These are phyloP conservation scores for Cercospora sp. DNA, from an alignment of 2,329 filamentous ascomycete genomes.

Conservation along the genomic window DNA sequence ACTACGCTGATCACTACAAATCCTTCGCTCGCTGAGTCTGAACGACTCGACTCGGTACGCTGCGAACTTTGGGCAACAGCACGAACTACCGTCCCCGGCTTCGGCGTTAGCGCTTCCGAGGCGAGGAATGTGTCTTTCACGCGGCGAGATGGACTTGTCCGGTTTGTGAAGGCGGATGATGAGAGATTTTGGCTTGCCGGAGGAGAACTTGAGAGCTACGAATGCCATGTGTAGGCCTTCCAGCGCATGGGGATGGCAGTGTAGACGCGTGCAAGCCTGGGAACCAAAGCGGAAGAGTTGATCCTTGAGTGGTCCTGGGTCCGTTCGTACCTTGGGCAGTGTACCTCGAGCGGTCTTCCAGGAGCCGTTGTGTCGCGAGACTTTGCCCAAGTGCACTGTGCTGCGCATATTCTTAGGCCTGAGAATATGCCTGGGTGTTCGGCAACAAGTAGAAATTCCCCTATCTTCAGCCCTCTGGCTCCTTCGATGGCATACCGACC, in stretches of 20 bases:
- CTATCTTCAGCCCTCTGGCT: constrained; percentile 12
- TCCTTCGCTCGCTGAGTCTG: constrained; percentile 24
- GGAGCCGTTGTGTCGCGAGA: neutral
- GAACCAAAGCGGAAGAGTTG: neutral
- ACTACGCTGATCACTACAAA: constrained; percentile 33
- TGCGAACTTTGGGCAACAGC: constrained; percentile 26
- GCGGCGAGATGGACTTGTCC: constrained; percentile 36
- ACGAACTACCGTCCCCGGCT: neutral
- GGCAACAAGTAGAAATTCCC: neutral
- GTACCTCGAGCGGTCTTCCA: neutral
- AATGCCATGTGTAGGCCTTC: constrained; percentile 31
- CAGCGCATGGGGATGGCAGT: neutral
- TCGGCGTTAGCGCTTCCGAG: neutral
- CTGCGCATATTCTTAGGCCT: neutral
- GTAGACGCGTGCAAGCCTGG: neutral
- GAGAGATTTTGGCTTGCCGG: constrained; percentile 38
- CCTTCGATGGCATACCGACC: constrained; percentile 44
- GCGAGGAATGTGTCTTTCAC: constrained; percentile 32
- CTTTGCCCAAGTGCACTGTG: neutral
- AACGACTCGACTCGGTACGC: constrained; percentile 28
- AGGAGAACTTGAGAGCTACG: constrained; percentile 39
- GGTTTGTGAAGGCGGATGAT: constrained; percentile 33
- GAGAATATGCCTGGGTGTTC: neutral
- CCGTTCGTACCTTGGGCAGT: neutral
- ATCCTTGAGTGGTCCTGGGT: neutral